phyloP scores from a whole-genome alignment of 768 basidiomycete species.

The Porpolomopsis calyptriformis region DNA sequence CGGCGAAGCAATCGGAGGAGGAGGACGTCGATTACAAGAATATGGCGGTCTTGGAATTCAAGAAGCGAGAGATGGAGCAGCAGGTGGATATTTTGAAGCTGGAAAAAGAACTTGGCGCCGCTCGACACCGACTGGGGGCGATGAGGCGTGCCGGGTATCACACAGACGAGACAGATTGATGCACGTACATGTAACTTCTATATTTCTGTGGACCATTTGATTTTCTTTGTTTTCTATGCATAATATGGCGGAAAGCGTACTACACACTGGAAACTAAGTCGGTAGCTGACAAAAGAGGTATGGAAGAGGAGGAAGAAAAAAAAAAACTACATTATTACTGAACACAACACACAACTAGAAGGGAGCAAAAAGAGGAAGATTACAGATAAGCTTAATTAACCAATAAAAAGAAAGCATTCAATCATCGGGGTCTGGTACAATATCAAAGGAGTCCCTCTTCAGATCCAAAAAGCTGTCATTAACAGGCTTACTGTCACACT shows the following conservation, averaged over 20 bases:
- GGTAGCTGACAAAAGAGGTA: not conserved
- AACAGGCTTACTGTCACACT: constrained; percentile 24
- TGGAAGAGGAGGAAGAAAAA: not conserved
- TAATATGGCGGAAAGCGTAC: not conserved
- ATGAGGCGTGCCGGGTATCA: constrained; percentile 89
- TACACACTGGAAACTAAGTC: not conserved
- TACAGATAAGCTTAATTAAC: too few relatives aligned
- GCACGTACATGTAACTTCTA: not conserved
- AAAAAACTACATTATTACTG: not conserved
- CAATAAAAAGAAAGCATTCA: too few relatives aligned
- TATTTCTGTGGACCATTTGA: not conserved
- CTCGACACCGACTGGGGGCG: constrained; percentile 67
- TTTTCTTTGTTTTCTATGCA: too few relatives aligned
- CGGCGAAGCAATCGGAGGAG: constrained; percentile 67
- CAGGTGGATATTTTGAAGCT: constrained; percentile 96
- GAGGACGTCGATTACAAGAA: constrained; percentile 84
- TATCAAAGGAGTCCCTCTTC: constrained; percentile 43
- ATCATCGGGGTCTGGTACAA: constrained; percentile 15
- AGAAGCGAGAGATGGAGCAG: constrained; percentile 97
- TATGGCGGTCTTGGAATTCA: constrained; percentile 93
- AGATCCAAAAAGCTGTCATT: constrained; percentile 42
- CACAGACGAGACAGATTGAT: constrained; percentile 66
- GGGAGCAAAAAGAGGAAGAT: too few relatives aligned
- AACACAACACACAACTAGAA: too few relatives aligned
- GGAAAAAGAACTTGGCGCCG: constrained; percentile 90